Evolutionary conservation across 2,329 filamentous ascomycete genomes (phyloP).

Genomic region (Colletotrichum melonis): DNA sequence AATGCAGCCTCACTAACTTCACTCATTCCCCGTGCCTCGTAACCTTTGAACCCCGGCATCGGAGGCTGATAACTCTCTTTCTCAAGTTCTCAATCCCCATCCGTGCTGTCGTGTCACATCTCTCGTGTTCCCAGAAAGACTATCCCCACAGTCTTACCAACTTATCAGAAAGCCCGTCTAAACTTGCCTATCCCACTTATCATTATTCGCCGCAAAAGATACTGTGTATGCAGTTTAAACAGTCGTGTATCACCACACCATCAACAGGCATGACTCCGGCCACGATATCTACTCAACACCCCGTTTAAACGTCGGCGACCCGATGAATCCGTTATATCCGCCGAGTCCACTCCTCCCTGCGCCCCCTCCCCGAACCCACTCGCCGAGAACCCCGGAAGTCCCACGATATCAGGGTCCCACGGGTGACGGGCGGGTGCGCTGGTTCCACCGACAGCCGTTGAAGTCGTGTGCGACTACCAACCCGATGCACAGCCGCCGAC

Average conservation of each 20-base stretch:
- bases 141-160: too few relatives aligned
- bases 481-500: neutral
- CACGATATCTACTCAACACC: neutral
- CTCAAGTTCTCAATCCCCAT: neutral
- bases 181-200: neutral
- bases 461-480: neutral
- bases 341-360: slow-evolving; percentile 2
- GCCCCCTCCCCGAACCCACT: neutral
- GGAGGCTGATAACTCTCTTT: neutral
- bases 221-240: neutral
- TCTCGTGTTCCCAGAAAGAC: neutral
- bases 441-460: neutral
- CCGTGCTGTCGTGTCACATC: slow-evolving; percentile 24
- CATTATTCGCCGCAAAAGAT: neutral
- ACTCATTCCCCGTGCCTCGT: neutral
- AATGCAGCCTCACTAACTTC: neutral
- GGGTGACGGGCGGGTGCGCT: neutral
- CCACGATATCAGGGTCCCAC: slow-evolving; percentile 12
- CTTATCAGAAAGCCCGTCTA: neutral
- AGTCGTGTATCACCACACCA: too few relatives aligned
- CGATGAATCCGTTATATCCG: neutral
- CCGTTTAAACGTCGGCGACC: neutral
- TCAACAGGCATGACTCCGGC: neutral
- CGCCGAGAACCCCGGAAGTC: neutral
- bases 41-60: neutral